These are phyloP conservation scores for Lentinus brumalis DNA, from an alignment of 768 basidiomycete species.

Conservation along the genomic window DNA sequence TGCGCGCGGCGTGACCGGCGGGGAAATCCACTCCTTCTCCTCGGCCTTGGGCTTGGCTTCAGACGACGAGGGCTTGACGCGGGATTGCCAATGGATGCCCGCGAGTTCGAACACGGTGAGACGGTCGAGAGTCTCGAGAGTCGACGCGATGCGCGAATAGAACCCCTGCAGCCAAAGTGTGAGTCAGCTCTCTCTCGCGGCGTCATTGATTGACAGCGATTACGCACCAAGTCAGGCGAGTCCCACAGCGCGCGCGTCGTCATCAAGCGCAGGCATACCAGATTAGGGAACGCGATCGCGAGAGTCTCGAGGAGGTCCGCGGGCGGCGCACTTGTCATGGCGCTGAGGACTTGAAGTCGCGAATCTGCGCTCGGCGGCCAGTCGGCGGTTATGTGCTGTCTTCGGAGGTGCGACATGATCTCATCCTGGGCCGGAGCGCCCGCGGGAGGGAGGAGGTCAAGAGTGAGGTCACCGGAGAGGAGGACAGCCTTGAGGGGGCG, in stretches of 20 bases:
- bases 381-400: background rate
- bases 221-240: constrained; percentile 35
- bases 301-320: constrained; percentile 59
- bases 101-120: constrained; percentile 72
- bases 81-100: constrained; percentile 74
- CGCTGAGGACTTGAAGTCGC: constrained; percentile 56
- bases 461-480: constrained; percentile 60
- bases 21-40: constrained; percentile 33
- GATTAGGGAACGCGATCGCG: constrained; percentile 55
- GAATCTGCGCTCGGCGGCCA: background rate
- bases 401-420: constrained; percentile 10
- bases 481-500: constrained; percentile 67
- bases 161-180: constrained; percentile 47
- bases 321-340: constrained; percentile 59
- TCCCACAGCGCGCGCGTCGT: constrained; percentile 37
- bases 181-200: constrained; percentile 1
- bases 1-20: constrained; percentile 29
- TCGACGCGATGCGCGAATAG: constrained; percentile 59
- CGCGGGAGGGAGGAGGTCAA: constrained; percentile 51
- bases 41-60: background rate
- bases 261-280: constrained; percentile 69
- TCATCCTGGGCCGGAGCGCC: constrained; percentile 24
- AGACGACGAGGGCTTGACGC: constrained; percentile 33
- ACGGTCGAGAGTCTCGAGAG: constrained; percentile 59
- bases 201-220: background rate